Evolutionary conservation across 371 early-diverging fungal species (phyloP).

Genomic region (Mortierella polycephala): DNA sequence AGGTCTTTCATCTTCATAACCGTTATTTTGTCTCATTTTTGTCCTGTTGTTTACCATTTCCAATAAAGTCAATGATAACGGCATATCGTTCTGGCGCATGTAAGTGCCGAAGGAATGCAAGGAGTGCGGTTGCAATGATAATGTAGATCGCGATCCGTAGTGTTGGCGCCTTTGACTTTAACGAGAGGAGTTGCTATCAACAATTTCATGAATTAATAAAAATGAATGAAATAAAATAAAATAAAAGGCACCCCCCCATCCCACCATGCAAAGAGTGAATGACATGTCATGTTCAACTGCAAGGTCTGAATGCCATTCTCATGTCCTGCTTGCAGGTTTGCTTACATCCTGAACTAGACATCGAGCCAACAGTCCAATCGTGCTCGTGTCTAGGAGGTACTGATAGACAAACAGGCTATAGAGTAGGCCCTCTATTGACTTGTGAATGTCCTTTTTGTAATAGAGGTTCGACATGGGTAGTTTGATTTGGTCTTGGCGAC

Average conservation of each 20-base stretch:
- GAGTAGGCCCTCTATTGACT: constrained; percentile 42
- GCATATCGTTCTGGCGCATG: constrained; percentile 30
- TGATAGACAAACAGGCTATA: constrained; percentile 48
- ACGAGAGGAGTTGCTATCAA: constrained; percentile 39
- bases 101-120: constrained; percentile 30
- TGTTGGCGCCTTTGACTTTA: constrained; percentile 38
- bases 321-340: background rate
- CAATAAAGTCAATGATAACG: constrained; percentile 48
- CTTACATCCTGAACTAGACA: constrained; percentile 44
- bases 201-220: background rate
- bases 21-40: background rate
- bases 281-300: background rate
- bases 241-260: background rate
- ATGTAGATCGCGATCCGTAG: constrained; percentile 37
- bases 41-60: constrained; percentile 22
- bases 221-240: background rate
- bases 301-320: background rate
- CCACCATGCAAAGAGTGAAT: background rate
- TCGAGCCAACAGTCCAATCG: constrained; percentile 27
- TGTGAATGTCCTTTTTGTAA: constrained; percentile 44
- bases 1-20: background rate
- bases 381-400: constrained; percentile 49
- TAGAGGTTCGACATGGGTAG: constrained; percentile 26
- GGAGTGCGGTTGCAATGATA: constrained; percentile 13
- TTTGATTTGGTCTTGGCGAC: background rate